These are phyloP conservation scores for Trametes cingulata DNA, from an alignment of 768 basidiomycete genomes.

Conservation along the genomic window DNA sequence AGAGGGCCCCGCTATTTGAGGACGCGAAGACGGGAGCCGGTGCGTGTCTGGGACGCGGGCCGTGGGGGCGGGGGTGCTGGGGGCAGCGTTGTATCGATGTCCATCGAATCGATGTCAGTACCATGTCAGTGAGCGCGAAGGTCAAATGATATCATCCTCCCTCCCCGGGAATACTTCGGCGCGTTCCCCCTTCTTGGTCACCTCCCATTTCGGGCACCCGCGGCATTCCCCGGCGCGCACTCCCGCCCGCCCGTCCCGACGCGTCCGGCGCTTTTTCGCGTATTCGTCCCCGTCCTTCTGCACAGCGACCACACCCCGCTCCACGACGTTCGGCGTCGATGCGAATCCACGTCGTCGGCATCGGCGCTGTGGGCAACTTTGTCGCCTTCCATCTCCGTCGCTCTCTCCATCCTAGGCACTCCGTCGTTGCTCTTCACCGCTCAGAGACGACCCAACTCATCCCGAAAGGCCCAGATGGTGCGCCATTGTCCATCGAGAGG, in stretches of 20 bases:
- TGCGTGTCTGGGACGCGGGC: not conserved
- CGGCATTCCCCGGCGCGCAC: conserved; percentile 10
- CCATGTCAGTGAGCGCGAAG: not conserved
- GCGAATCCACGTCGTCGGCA: conserved; percentile 76
- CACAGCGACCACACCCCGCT: conserved; percentile 6
- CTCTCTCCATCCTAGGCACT: conserved; percentile 48
- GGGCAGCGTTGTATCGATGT: conserved; percentile 5
- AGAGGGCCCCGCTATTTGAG: conserved; percentile 14
- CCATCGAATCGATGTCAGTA: conserved; percentile 22
- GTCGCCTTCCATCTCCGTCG: conserved; percentile 78
- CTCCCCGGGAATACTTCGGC: conserved; percentile 9
- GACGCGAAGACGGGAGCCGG: not conserved
- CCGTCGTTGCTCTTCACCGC: conserved; percentile 73
- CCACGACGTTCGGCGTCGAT: conserved; percentile 37
- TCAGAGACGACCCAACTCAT: conserved; percentile 40
- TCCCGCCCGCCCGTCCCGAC: not conserved
- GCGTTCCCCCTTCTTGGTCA: not conserved
- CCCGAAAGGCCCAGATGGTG: conserved; percentile 36
- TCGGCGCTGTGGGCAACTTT: conserved; percentile 83
- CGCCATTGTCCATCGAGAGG: conserved; percentile 49
- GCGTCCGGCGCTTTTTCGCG: not conserved
- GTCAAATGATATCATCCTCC: conserved; percentile 17
- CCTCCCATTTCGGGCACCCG: not conserved
- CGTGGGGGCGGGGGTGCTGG: not conserved
- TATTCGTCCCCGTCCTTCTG: not conserved